Conservation (phyloP, 441 rosid genomes). For the Rhodomyrtus psidioides region DNA sequence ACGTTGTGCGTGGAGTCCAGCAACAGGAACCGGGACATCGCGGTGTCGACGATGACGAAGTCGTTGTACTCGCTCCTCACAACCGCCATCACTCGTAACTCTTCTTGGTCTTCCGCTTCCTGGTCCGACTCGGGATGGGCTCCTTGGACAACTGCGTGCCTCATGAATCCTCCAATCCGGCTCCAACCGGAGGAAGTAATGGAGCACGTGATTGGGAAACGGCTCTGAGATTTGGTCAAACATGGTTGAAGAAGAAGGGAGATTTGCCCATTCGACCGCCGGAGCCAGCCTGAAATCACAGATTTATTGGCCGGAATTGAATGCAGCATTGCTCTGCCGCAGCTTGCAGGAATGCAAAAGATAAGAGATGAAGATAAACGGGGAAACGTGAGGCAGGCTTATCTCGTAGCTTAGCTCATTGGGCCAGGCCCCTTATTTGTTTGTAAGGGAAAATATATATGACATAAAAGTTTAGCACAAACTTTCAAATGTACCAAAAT, state of each 20-base stretch:
- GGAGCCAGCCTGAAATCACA: not conserved
- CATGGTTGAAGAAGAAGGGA: not conserved
- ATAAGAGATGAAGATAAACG: not conserved
- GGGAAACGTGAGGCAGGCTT: not conserved
- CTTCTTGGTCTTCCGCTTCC: constrained; percentile 31
- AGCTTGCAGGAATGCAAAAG: not conserved
- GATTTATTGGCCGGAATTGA: not conserved
- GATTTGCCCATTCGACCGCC: not conserved
- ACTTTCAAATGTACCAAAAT: not conserved
- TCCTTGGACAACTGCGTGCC: not conserved
- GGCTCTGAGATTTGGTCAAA: not conserved
- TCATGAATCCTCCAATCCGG: not conserved
- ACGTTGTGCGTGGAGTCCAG: constrained; percentile 75
- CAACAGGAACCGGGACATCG: constrained; percentile 52
- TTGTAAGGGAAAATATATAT: not conserved
- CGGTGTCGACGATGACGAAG: constrained; percentile 59
- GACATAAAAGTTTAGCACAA: not conserved
- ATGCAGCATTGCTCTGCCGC: not conserved
- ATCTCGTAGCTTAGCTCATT: not conserved
- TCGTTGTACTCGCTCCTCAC: constrained; percentile 58
- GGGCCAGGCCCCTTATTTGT: not conserved
- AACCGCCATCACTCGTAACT: constrained; percentile 45
- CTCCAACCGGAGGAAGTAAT: not conserved
- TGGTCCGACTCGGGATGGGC: not conserved
- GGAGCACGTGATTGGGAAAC: not conserved